phyloP scores from a whole-genome alignment of 129 eudicot species.

The Lonicera japonica region DNA sequence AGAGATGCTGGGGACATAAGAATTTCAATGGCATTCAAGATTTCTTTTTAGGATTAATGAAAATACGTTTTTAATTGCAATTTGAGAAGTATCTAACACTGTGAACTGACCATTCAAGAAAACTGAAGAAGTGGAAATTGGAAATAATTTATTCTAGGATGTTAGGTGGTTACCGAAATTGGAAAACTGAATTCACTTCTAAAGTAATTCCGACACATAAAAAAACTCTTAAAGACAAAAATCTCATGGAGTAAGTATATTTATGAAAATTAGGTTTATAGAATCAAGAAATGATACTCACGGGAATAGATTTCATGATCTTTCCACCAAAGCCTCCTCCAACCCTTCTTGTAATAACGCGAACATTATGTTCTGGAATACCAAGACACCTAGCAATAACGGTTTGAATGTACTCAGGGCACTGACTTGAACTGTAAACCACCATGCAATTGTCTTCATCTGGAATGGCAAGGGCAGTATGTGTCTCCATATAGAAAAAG shows the following conservation, averaged over 20 bases:
- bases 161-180: background rate
- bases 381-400: constrained; percentile 75
- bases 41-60: no score
- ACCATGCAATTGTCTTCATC: constrained; percentile 99
- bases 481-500: constrained; percentile 93
- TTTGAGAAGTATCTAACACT: no score
- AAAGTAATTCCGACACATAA: no score
- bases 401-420: constrained; percentile 59
- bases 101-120: no score
- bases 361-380: constrained; percentile 79
- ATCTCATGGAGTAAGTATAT: no score
- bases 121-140: no score
- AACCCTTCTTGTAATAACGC: constrained; percentile 86
- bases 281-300: constrained; percentile 27
- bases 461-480: constrained; percentile 89
- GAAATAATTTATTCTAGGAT: no score
- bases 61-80: no score
- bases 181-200: no score
- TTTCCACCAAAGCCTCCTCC: constrained; percentile 99
- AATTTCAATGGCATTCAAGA: no score
- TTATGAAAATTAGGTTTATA: background rate
- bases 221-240: no score
- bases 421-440: constrained; percentile 77
- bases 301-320: constrained; percentile 71
- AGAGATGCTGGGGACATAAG: no score